A percentile compares a stretch with the other conserved stretches of the same genome.
Evolutionary conservation across 106 monocot genomes (phyloP).

Genomic region (Allium sativum): DNA sequence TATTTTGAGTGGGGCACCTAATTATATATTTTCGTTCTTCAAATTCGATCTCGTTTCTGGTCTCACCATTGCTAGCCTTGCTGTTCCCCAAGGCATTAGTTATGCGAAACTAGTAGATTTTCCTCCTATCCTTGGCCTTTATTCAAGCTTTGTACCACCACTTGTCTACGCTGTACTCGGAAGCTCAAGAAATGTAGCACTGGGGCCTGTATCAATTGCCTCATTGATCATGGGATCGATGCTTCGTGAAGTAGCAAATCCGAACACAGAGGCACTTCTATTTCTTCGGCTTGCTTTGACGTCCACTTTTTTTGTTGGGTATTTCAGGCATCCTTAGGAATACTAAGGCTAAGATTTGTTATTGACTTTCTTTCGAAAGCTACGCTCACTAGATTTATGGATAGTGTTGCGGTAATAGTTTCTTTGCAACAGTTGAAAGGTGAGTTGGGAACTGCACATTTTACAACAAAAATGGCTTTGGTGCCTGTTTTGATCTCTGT

Average conservation of each 20-base stretch:
- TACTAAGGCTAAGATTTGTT: conserved; percentile 73
- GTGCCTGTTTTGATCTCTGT: conserved; percentile 67
- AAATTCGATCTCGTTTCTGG: conserved; percentile 83
- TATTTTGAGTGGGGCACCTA: conserved; percentile 54
- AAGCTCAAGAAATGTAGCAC: conserved; percentile 80
- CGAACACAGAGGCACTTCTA: conserved; percentile 33
- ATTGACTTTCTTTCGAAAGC: conserved; percentile 88
- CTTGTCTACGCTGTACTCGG: conserved; percentile 78
- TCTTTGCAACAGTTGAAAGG: conserved; percentile 86
- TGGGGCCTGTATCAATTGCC: conserved; percentile 80
- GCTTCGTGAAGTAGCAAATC: conserved; percentile 52
- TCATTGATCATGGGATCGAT: conserved; percentile 89
- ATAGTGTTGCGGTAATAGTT: conserved; percentile 79
- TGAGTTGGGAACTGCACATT: conserved; percentile 69
- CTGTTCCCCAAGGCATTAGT: conserved; percentile 96
- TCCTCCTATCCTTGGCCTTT: conserved; percentile 81
- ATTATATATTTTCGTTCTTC: conserved; percentile 52
- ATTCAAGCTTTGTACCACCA: conserved; percentile 92
- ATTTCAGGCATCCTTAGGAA: conserved; percentile 77
- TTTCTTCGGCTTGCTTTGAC: conserved; percentile 86
- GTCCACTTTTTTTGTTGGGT: conserved; percentile 74
- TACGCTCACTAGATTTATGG: conserved; percentile 83
- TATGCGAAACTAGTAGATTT: conserved; percentile 81
- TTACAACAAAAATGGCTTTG: conserved; percentile 73
- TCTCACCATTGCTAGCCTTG: conserved; percentile 90